A percentile compares a stretch with the other conserved stretches of the same genome.
Evolutionary conservation across 2,329 filamentous ascomycete genomes (phyloP).

Genomic region (Penicillium sp.): DNA sequence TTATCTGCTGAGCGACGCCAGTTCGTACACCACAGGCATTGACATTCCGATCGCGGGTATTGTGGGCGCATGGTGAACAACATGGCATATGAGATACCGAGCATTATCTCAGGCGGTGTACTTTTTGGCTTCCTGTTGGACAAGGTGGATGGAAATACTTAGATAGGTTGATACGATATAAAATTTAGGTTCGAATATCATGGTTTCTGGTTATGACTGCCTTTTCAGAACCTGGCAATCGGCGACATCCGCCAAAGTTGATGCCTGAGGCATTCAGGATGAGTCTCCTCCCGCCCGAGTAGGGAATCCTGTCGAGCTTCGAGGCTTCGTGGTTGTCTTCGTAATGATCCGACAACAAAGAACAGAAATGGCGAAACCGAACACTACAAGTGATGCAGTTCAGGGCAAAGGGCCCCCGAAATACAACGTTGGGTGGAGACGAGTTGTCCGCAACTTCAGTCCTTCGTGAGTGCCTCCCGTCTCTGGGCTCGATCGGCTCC

Average conservation of each 20-base stretch:
- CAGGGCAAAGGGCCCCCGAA: constrained; percentile 9
- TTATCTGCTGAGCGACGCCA: constrained; percentile 55
- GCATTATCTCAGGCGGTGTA: not conserved
- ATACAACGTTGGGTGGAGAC: constrained; percentile 33
- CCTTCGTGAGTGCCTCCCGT: constrained; percentile 50
- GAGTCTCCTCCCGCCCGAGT: not conserved
- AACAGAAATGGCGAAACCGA: not conserved
- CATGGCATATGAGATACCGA: not conserved
- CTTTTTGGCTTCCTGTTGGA: not conserved
- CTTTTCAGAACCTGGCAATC: not conserved
- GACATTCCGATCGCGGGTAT: constrained; percentile 39
- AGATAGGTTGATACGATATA: not conserved
- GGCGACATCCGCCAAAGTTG: not conserved
- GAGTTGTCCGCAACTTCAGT: constrained; percentile 56
- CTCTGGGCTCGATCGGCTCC: not conserved
- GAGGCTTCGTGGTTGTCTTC: not conserved
- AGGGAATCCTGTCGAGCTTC: not conserved
- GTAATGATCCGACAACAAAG: not conserved
- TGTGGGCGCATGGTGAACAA: not conserved
- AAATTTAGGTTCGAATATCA: not conserved
- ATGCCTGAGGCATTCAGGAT: not conserved
- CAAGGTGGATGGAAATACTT: not conserved
- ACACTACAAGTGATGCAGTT: not conserved
- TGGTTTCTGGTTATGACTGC: not conserved
- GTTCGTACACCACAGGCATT: constrained; percentile 39